Evolutionary conservation across 1,139 yeast genomes (phyloP), one percentile per base, ranked within the genome.

Genomic region (Maudiozyma humilis): DNA sequence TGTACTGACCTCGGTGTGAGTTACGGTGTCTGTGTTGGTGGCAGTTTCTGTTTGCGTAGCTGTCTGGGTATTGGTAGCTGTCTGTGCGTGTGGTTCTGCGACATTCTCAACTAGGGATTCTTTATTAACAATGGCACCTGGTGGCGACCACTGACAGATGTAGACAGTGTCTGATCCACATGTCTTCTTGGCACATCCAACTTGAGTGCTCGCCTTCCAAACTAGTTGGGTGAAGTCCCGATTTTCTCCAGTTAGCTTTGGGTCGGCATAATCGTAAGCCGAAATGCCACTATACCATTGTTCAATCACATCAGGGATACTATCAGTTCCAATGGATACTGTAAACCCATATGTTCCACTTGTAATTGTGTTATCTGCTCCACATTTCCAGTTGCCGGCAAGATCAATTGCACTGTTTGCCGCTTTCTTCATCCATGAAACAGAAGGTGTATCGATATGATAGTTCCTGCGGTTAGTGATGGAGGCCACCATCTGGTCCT

Each of bases 1-100:
- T 3, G 38, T 35, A 12, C 30, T 35, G 6, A 35, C 38, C 6
- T 35, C 30, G 7, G 38, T 35, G 27, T 35, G 38, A 35, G 38
- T 35, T 12, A 12, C 38, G 14, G 38, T 35, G 8, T 15, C 38
- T 13, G 38, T 33, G n/a, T 33, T n/a, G 6, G 36, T 33, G 13
- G 36, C 20, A 12, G 20, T 18, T 4, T 14, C 36, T 14, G 36
- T 34, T 17, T 34, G 19, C n/a, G 36, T 34, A 16, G 23, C 25
- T 13, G 36, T 35, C 6, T 35, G 30, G 23, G 38, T 35, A 35
- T 35, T 35, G 4, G 38, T 35, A 20, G 38, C 38, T n/a, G 38
- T 35, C 23, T 35, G 38, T n/a, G 38, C 38, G 15, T 35, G 38
- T 13, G 23, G 15, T 4, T 35, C 38, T n/a, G 30, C 38, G n/a